Evolutionary conservation across 192 early-diverging fungal species (phyloP), one percentile per base, ranked within the genome.

Genomic region (Coemansia sp.): DNA sequence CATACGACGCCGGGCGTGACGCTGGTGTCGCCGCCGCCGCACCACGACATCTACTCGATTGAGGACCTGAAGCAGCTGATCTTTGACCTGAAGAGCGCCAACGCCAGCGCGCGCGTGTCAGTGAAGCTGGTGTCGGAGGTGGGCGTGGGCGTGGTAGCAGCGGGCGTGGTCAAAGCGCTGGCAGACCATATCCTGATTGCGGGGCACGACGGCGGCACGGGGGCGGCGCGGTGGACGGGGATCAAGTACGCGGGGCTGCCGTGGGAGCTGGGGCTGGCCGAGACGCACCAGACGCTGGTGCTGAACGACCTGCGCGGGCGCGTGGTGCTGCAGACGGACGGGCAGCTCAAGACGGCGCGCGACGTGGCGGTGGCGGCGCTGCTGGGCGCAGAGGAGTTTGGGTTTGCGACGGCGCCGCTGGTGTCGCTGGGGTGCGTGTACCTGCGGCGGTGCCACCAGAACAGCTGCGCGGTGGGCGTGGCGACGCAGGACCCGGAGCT

Each of bases 21-120:
- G 36, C 81, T 98, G 22, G 96, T 98, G 52, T 92, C 90, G 10
- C 95, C 95, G 25, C 95, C 95, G 67, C 95, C 95, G 57, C 95
- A 96, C 73, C 95, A 98, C 79, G 95, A 98, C 74, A 96, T 96
- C 55, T 96, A 98, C 83, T 96, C 94, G 12, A 98, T 98, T 56
- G 95, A 98, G 73, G 95, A 98, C 67, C 81, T 98, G 54, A 95
- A 95, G 82, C 96, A 98, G 79, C 73, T 98, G 17, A 98, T 98
- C 64, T 98, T 95, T 62, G 96, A 98, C 62, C 82, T 95, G 53
- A 95, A 97, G 79, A 92, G 91, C 72, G 80, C 93, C 30, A 98
- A 98, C 78, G 89, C 85, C 19, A 67, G 69, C 1, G 83, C 96
- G n/a, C 85, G 94, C 59, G 87, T 98, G 21, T 93, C 90, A 5